These are phyloP conservation scores for Paraphoma chrysanthemicola DNA, from an alignment of 2,329 filamentous ascomycete genomes.

Conservation along the genomic window DNA sequence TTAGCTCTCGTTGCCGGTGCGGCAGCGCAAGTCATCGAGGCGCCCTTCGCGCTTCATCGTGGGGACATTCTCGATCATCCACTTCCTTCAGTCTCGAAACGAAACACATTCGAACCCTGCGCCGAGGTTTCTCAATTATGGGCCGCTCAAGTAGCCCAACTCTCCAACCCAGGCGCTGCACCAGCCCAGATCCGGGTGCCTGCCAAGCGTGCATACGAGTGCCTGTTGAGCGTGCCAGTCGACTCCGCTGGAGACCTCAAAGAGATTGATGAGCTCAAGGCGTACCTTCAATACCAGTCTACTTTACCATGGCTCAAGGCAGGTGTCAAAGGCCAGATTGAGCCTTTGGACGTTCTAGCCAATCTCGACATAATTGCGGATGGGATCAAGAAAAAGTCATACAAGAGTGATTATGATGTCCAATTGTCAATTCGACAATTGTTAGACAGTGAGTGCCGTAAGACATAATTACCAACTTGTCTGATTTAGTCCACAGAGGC, in stretches of 20 bases:
- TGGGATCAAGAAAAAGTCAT: conserved; percentile 21
- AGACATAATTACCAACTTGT: not conserved
- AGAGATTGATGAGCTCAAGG: conserved; percentile 26
- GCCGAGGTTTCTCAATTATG: conserved; percentile 2
- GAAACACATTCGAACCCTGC: not conserved
- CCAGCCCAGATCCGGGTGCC: conserved; percentile 2
- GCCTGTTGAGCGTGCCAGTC: conserved; percentile 30
- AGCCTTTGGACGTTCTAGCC: conserved; percentile 27
- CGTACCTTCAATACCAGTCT: conserved; percentile 36
- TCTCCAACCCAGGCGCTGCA: not conserved
- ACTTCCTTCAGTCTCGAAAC: conserved; percentile 23
- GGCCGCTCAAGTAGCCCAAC: not conserved
- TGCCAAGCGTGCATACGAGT: conserved; percentile 21
- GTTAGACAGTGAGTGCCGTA: conserved; percentile 9
- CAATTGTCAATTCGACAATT: conserved; percentile 32
- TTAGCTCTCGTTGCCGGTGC: not conserved
- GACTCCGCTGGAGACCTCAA: conserved; percentile 19
- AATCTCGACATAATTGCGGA: not conserved
- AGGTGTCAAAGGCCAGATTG: conserved; percentile 28
- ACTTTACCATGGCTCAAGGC: conserved; percentile 38
- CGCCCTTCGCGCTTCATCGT: not conserved
- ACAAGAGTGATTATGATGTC: conserved; percentile 41
- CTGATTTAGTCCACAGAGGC: conserved; percentile 7
- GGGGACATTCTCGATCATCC: not conserved
- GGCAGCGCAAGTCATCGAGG: not conserved